Evolutionary conservation across 257 asterid genomes (phyloP), one percentile per base, ranked within the genome.

Genomic region (Marsdenia floribunda): DNA sequence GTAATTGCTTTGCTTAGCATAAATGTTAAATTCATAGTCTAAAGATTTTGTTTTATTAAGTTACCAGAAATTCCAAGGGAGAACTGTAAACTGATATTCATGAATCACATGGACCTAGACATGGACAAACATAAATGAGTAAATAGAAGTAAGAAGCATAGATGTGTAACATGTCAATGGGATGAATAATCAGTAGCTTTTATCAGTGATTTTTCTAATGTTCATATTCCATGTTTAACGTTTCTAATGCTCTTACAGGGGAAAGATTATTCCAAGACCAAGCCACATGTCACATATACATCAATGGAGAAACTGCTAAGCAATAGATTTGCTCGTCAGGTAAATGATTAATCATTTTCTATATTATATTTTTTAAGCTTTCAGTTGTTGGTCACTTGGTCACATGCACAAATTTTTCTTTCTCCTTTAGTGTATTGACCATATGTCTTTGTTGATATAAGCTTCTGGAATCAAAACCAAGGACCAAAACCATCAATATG

Each of bases 261-360:
- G 38, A 84, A 73, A 37, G 78, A 82, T 75, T 83, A 75, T 15
- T 37, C 54, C 44, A 82, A 72, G 71, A 83, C 55, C 53, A 80
- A 83, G 81, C 69, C 90, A 78, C 80, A 71, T 70, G 77, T 63
- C 53, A 24, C 80, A 22, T 67, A 80, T 82, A 73, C 81, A 76
- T 92, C 98, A 73, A 81, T 89, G 35, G 93, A 90, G 87, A 90
- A 90, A 85, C 88, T 95, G 78, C 91, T 90, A 72, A 78, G 89
- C 86, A 95, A 92, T 84, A 86, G 86, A 68, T 95, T 95, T 87
- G 94, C 98, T 72, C 92, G 79, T 59, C 93, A 95, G 99, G 99
- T 95, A 84, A 80, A 78, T 57, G 49, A 68, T 58, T 8, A 55
- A 53, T 52, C 3, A 53, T 33, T 33, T 42, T 55, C 49, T 52